A percentile compares a stretch with the other conserved stretches of the same genome.
phyloP scores from a whole-genome alignment of 2,329 filamentous ascomycete species.

The Fusarium floridanum region DNA sequence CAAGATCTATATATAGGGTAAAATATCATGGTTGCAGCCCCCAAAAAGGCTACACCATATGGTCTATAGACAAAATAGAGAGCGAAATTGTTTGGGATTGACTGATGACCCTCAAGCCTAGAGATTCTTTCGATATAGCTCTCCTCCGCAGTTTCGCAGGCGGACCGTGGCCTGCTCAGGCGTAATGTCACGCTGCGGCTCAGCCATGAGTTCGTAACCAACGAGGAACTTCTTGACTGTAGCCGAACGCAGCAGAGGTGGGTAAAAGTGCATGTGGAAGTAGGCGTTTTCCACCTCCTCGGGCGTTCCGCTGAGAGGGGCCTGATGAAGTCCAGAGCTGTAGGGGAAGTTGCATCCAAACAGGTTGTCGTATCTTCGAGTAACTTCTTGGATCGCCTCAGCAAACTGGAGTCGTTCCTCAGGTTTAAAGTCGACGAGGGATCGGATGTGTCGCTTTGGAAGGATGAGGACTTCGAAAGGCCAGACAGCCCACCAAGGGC shows the following conservation, averaged over 20 bases:
- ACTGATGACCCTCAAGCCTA: constrained; percentile 30
- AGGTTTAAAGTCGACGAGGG: constrained; percentile 82
- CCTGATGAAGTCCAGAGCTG: constrained; percentile 96
- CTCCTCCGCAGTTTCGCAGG: constrained; percentile 80
- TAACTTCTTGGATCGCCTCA: constrained; percentile 87
- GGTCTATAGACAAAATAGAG: constrained; percentile 29
- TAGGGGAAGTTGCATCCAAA: constrained; percentile 98
- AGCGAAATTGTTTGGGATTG: constrained; percentile 10
- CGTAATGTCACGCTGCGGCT: constrained; percentile 98
- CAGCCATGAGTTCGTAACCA: constrained; percentile 95
- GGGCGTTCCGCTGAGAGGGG: constrained; percentile 82
- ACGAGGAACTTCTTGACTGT: constrained; percentile 97
- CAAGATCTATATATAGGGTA: neutral
- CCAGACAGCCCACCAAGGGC: constrained; percentile 98
- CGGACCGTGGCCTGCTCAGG: constrained; percentile 91
- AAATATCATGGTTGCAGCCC: neutral
- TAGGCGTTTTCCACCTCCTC: constrained; percentile 91
- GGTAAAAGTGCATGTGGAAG: constrained; percentile 98
- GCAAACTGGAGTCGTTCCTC: constrained; percentile 81
- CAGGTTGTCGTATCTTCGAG: constrained; percentile 93
- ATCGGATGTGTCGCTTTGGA: constrained; percentile 84
- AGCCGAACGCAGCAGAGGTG: constrained; percentile 89
- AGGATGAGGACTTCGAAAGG: constrained; percentile 96
- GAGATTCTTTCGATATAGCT: constrained; percentile 81
- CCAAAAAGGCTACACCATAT: neutral